phyloP scores from a whole-genome alignment of 2,329 filamentous ascomycete genomes.

The Sordariomycetes sp. region DNA sequence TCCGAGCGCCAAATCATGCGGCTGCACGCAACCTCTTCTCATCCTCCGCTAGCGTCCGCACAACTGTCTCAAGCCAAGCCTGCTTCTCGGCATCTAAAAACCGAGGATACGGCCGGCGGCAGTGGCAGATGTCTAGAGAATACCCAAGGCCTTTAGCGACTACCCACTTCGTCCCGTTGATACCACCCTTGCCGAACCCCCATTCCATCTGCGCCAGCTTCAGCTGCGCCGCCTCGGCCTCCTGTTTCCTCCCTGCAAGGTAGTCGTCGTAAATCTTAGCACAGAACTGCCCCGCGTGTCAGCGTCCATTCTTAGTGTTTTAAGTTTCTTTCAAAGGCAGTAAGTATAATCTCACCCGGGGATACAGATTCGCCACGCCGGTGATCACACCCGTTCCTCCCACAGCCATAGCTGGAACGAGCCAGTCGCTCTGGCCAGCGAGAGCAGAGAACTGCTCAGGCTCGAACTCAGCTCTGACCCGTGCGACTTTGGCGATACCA shows the following conservation, averaged over 20 bases:
- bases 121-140: conserved; percentile 36
- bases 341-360: conserved; percentile 26
- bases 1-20: too few species aligned
- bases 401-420: conserved; percentile 48
- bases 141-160: conserved; percentile 44
- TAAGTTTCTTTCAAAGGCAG: background rate
- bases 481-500: conserved; percentile 61
- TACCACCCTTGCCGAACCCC: conserved; percentile 46
- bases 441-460: conserved; percentile 50
- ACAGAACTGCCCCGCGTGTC: conserved; percentile 19
- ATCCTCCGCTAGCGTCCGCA: conserved; percentile 7
- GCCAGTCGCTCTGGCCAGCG: conserved; percentile 65
- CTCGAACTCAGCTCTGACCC: conserved; percentile 40
- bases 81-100: conserved; percentile 25
- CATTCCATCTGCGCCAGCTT: conserved; percentile 41
- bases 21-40: conserved; percentile 6
- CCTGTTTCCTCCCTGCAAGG: conserved; percentile 29
- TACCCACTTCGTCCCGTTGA: conserved; percentile 52
- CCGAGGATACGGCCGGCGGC: conserved; percentile 40
- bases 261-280: conserved; percentile 37
- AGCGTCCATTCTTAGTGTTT: background rate
- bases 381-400: conserved; percentile 52
- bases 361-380: conserved; percentile 53
- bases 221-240: conserved; percentile 37
- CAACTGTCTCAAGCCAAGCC: conserved; percentile 17